Evolutionary conservation across 345 rosid genomes (phyloP).

Genomic region (Brassica rapa): DNA sequence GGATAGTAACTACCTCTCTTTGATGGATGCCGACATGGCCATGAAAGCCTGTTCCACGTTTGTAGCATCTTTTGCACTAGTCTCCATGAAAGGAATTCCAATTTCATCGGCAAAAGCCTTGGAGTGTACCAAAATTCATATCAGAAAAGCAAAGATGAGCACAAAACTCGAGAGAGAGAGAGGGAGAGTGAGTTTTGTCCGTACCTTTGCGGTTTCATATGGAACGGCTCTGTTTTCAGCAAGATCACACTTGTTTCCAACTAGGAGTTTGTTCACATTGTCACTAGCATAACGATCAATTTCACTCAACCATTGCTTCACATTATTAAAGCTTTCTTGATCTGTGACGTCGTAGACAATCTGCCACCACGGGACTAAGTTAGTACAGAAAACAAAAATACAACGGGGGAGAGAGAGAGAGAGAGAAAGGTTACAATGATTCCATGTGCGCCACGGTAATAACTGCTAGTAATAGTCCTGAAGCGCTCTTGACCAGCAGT

Average conservation of each 20-base stretch:
- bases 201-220: conserved; percentile 72
- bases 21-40: conserved; percentile 80
- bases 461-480: conserved; percentile 95
- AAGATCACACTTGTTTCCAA: conserved; percentile 82
- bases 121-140: not conserved
- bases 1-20: conserved; percentile 53
- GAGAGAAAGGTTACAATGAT: conserved; percentile 59
- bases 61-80: conserved; percentile 76
- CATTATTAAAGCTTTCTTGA: conserved; percentile 80
- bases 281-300: conserved; percentile 84
- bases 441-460: conserved; percentile 97
- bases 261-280: conserved; percentile 71
- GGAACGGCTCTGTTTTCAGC: conserved; percentile 69
- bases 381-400: not conserved
- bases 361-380: conserved; percentile 33
- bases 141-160: not conserved
- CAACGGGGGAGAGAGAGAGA: not conserved
- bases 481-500: conserved; percentile 97
- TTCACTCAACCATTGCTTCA: conserved; percentile 78
- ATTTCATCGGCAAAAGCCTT: conserved; percentile 82
- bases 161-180: not conserved
- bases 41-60: conserved; percentile 78
- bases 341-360: conserved; percentile 83
- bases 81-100: conserved; percentile 78
- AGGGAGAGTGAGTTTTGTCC: not conserved